Evolutionary conservation across 208 protist genomes (phyloP), one percentile per base, ranked within the genome.

Genomic region (Crithidia mellificae): DNA sequence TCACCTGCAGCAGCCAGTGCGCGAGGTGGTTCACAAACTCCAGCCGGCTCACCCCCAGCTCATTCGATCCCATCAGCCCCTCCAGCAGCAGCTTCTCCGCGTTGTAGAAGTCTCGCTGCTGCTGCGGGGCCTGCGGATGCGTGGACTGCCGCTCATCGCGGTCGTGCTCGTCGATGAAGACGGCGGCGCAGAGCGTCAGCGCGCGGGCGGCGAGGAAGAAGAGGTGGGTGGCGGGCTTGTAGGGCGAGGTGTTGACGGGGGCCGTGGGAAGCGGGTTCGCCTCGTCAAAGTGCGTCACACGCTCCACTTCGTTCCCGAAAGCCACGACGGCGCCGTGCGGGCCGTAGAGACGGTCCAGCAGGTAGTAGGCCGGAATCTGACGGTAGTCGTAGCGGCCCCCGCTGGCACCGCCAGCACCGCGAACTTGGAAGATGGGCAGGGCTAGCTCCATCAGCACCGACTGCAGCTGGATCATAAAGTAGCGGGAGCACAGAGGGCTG

Each of bases 391-490:
- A 65, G 39, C 54, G 12, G 24, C 49, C 22, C 2, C 38, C 41
- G 43, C 54, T 17, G 19, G 9, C 47, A 2, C 36, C 34, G 6
- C 24, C 43, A 4, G 17, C 38, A 38, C 53, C 30, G 47, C 69
- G 46, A 27, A 53, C 29, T 39, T 68, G 54, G 67, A 94, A 87
- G 24, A 94, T 75, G 49, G 91, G 88, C 22, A 91, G 77, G 15
- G 88, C 85, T 6, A 79, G 73, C 53, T 88, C 82, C 50, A 93
- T 55, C 25, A 96, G 81, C 6, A 91, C 84, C 22, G 81, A 75
- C 72, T 92, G 82, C 36, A 95, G 68, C 71, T 95, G 90, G 32
- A 72, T 41, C 81, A 95, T 84, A 66, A 95, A 92, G 63, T 79
- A 93, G 58, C 83, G 80, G 44, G 85, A 92, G 65, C 85, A 90